Conservation (phyloP, 305 asterid genomes). For the Fraxinus velutina region DNA sequence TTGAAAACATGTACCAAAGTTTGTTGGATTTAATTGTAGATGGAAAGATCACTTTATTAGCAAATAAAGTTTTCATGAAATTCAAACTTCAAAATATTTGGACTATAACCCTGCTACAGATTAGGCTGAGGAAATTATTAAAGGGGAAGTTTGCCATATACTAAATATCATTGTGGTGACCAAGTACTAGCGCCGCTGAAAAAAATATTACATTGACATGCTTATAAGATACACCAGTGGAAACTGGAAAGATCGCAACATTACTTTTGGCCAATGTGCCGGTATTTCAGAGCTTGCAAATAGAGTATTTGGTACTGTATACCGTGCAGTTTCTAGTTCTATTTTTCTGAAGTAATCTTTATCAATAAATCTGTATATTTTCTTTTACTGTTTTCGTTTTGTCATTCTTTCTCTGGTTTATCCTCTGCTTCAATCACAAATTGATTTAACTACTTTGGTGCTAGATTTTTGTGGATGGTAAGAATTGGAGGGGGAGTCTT, state of each 20-base stretch:
- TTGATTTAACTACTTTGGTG: conserved; percentile 27
- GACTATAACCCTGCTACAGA: background rate
- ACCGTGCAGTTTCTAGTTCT: background rate
- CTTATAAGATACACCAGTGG: background rate
- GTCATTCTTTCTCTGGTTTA: background rate
- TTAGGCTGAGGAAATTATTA: background rate
- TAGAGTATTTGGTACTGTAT: background rate
- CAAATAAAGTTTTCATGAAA: background rate
- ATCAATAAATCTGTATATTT: background rate
- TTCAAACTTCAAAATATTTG: background rate
- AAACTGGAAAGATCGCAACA: background rate
- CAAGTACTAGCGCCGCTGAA: background rate
- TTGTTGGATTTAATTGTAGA: background rate
- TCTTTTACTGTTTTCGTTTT: background rate
- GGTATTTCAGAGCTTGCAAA: background rate
- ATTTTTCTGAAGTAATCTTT: background rate
- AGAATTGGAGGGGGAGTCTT: conserved; percentile 97
- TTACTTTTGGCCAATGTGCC: background rate
- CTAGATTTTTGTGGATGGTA: conserved; percentile 98
- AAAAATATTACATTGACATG: background rate
- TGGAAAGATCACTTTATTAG: background rate
- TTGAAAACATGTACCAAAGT: background rate
- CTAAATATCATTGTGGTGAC: background rate
- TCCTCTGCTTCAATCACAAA: conserved; percentile 11
- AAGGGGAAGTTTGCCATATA: background rate